phyloP scores from a whole-genome alignment of 345 rosid genomes.

The Carallia brachiata region DNA sequence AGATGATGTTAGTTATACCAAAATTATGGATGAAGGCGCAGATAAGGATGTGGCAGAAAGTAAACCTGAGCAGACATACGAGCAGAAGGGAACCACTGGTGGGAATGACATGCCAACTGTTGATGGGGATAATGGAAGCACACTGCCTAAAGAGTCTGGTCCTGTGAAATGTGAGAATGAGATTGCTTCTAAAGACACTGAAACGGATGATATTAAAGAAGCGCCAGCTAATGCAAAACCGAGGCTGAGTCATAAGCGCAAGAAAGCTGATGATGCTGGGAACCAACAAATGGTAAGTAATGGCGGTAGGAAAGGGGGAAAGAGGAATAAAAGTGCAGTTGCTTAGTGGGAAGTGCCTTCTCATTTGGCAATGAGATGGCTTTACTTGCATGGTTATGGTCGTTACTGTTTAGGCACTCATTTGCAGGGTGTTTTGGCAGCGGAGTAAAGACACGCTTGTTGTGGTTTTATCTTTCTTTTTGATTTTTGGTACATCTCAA shows the following conservation, averaged over 20 bases:
- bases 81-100: neutral
- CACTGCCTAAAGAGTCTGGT: neutral
- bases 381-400: neutral
- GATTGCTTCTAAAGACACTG: neutral
- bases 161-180: neutral
- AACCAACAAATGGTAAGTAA: slow-evolving; percentile 2
- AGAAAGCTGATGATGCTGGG: slow-evolving; percentile 5
- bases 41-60: slow-evolving; percentile 8
- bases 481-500: too few species aligned
- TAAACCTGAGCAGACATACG: neutral
- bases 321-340: slow-evolving; percentile 15
- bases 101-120: neutral
- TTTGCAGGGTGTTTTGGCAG: too few species aligned
- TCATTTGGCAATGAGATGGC: neutral
- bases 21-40: neutral
- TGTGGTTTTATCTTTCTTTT: too few species aligned
- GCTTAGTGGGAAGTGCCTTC: neutral
- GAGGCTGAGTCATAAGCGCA: slow-evolving; percentile 12
- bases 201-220: neutral
- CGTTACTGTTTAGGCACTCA: neutral
- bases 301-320: slow-evolving; percentile 19
- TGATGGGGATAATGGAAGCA: neutral
- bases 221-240: neutral
- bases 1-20: neutral
- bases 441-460: too few species aligned